Base-by-base conservation (phyloP, 495 filamentous ascomycete genomes). In the Clavariopsis aquatica region DNA sequence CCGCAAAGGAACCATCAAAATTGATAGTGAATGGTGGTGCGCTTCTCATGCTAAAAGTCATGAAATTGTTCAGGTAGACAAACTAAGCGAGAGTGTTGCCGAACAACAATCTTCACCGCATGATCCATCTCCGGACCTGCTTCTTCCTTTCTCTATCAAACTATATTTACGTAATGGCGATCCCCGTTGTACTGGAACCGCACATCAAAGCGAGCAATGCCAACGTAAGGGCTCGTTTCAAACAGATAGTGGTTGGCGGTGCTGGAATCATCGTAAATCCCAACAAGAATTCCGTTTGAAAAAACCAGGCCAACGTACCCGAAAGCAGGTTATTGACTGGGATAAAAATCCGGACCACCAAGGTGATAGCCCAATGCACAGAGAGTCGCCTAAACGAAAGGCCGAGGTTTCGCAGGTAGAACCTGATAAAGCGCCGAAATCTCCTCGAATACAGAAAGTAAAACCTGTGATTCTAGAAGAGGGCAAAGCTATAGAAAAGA, bases 351-450 rank as follows among this genome's bases (percentile, higher is more conserved):
- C 34, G 10, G 52, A 23, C 6, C 20, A 19, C 31, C 28, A 6
- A 1, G 29, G 8, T n/a, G 6, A 56, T 15, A 29, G 17, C 17
- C 9, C 28, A 3, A 23, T 34, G 1, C 52, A 43, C 29, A 20
- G 38, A 3, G n/a, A 43, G n/a, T 43, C 38, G 13, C 3, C 8
- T 27, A 31, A 62, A 22, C 31, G 49, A n/a, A 49, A 58, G 12
- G 22, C 20, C n/a, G 13, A 22, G 17, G 7, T 15, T 23, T 26
- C 57, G 24, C 47, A 38, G 19, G 17, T 15, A 31, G 24, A 19
- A 28, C 24, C 34, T 26, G 43, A 52, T 10, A 51, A 26, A 19
- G 34, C 56, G 23, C 19, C 13, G 26, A 60, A 60, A 27, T 60
- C 28, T 22, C 45, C 49, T 38, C 36, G 58, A 19, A 49, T 17